Evolutionary conservation across 2,329 filamentous ascomycete genomes (phyloP), one percentile per base, ranked within the genome.

Genomic region (Apiospora kogelbergensis): DNA sequence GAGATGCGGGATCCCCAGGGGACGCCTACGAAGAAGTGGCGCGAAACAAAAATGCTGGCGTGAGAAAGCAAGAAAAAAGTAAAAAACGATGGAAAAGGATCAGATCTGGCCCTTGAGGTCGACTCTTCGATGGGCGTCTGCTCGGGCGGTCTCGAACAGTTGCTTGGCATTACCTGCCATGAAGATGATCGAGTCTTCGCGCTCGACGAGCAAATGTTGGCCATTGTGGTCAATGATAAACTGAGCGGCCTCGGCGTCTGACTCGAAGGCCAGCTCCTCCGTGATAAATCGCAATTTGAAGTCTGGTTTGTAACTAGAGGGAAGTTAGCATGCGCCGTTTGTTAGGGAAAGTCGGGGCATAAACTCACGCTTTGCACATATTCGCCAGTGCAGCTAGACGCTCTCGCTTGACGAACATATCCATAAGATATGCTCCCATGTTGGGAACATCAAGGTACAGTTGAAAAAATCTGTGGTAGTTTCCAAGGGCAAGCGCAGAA

Each of bases 341-440:
- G 20, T 22, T 30, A 24, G 2, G 46, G 33, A 24, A 3, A 44
- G 26, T 33, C 6, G 24, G 66, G 22, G 20, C 44, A 42, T n/a
- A 33, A 5, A 89, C 95, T 85, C 84, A 99, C 96, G 93, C 90
- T 93, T 89, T 97, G 88, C 94, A 97, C 75, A 99, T 96, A 80
- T 91, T 93, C 80, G 94, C 91, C 78, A 99, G 84, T 73, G 96
- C 96, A 78, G 92, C 91, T 73, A 99, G 89, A 76, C 96, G 93
- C 84, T 99, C 95, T 78, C 96, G 91, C 77, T 91, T 91, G 80
- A 98, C 92, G 84, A 99, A 98, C 93, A 97, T 98, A 84, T 99
- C 96, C 93, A 99, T 97, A 66, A 99, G 88, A 82, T 98, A 98
- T 75, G 93, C 94, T 71, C 96, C 95, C 95, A 99, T 97, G 77